A percentile compares a stretch with the other conserved stretches of the same genome.
Conservation (phyloP, 768 basidiomycete genomes). For the Kwoniella mangroviensis region DNA sequence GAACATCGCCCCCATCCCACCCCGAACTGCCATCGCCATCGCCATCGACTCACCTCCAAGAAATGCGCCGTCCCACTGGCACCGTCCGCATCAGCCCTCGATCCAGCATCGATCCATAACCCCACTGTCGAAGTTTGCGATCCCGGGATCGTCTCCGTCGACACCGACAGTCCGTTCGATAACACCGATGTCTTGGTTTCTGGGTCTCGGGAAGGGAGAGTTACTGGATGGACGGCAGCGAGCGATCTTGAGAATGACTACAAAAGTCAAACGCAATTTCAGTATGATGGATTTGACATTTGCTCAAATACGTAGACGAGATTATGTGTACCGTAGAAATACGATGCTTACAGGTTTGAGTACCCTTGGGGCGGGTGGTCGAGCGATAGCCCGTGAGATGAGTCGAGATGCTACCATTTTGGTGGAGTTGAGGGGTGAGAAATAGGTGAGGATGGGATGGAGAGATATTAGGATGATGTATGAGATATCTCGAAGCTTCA, state of each 20-base stretch:
- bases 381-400: conserved; percentile 36
- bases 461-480: conserved; percentile 1
- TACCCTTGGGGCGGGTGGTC: conserved; percentile 33
- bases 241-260: conserved; percentile 55
- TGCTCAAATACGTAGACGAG: background rate
- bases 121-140: conserved; percentile 98
- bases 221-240: conserved; percentile 56
- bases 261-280: too few species aligned
- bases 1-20: conserved; percentile 1
- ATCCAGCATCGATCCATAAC: conserved; percentile 98
- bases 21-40: background rate
- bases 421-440: conserved; percentile 6
- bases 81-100: conserved; percentile 91
- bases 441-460: conserved; percentile 2
- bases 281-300: background rate
- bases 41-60: conserved; percentile 66
- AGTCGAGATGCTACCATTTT: conserved; percentile 41
- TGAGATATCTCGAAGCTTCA: background rate
- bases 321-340: background rate
- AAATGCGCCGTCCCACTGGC: conserved; percentile 98
- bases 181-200: conserved; percentile 90
- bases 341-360: conserved; percentile 32
- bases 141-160: conserved; percentile 85
- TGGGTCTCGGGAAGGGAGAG: conserved; percentile 61
- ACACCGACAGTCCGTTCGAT: conserved; percentile 91